Evolutionary conservation across 176 grass and related monocot species (phyloP), one percentile per base, ranked within the genome.

Genomic region (Cenchrus purpureus): DNA sequence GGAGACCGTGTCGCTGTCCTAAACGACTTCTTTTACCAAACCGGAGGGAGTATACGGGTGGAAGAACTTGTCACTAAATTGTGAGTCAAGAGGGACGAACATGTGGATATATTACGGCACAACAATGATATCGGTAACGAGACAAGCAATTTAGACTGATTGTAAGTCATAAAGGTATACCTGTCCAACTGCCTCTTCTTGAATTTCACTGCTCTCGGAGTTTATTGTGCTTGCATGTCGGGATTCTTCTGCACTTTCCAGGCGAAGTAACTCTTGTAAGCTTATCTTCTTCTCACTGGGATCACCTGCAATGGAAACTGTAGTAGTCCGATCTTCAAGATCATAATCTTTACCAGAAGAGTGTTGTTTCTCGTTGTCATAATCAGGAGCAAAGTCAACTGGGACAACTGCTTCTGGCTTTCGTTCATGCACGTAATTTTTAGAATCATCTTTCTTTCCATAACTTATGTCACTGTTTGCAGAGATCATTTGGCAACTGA

Each of bases 161-260:
- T 19, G 9, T 45, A 67, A 37, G 45, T 10, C 10, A 49, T 25
- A 71, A 59, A 0, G 20, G 57, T n/a, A 22, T 59, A 61, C 91
- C 91, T 94, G 85, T 81, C 65, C 42, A 66, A 62, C 20, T 63
- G 55, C 59, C 70, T 72, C 55, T 79, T 58, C 73, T 28, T 84
- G 76, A 79, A 89, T 82, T 89, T 82, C 72, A 88, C 81, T 61
- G 44, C 37, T 61, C 68, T 84, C 76, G 1, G 81, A 88, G 57
- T 58, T 79, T 58, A 61, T 71, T 66, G 72, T 32, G 52, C n/a
- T 14, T 22, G 45, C 48, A 61, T 34, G 20, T 76, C 74, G 64
- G 8, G 82, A 61, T 79, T 92, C 89, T 82, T 76, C 83, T 65
- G 71, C 76, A 43, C 85, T 92, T 90, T 94, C 85, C 2, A 85